These are phyloP conservation scores for Pyrenophora teres DNA, from an alignment of 2,329 filamentous ascomycete genomes.

Conservation along the genomic window DNA sequence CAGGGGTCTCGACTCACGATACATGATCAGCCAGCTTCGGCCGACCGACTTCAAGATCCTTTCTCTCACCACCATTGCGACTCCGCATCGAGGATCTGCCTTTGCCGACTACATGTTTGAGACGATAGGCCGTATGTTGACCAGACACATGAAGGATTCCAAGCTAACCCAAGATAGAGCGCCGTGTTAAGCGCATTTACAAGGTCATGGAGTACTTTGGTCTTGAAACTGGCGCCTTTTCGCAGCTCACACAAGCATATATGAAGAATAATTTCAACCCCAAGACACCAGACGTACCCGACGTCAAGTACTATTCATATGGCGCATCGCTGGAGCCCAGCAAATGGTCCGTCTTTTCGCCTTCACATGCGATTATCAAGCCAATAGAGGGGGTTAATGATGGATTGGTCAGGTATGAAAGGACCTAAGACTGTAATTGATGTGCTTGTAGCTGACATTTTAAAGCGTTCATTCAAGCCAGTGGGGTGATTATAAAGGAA, in stretches of 20 bases:
- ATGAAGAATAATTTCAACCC: conserved; percentile 65
- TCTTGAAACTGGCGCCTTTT: conserved; percentile 64
- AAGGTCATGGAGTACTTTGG: conserved; percentile 59
- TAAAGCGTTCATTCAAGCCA: conserved; percentile 59
- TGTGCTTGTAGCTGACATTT: background rate
- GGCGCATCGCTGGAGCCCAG: conserved; percentile 62
- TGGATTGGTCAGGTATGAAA: conserved; percentile 60
- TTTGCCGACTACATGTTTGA: conserved; percentile 67
- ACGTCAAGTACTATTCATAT: conserved; percentile 66
- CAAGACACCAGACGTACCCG: conserved; percentile 59
- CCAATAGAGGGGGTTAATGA: conserved; percentile 64
- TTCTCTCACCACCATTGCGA: conserved; percentile 66
- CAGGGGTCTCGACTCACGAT: conserved; percentile 66
- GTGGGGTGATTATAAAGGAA: conserved; percentile 68
- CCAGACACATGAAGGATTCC: background rate
- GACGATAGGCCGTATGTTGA: conserved; percentile 59
- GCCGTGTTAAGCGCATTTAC: conserved; percentile 60
- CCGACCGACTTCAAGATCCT: conserved; percentile 75
- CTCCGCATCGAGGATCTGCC: conserved; percentile 64
- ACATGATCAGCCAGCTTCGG: conserved; percentile 65
- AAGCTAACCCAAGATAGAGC: conserved; percentile 34
- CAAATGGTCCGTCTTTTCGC: conserved; percentile 61
- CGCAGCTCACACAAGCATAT: conserved; percentile 64
- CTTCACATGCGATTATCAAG: conserved; percentile 60
- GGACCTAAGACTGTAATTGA: background rate